Percentiles rank a stretch among this genome's conserved stretches.
Conservation (phyloP, 192 early-diverging fungal genomes). For the Endogone sp. region DNA sequence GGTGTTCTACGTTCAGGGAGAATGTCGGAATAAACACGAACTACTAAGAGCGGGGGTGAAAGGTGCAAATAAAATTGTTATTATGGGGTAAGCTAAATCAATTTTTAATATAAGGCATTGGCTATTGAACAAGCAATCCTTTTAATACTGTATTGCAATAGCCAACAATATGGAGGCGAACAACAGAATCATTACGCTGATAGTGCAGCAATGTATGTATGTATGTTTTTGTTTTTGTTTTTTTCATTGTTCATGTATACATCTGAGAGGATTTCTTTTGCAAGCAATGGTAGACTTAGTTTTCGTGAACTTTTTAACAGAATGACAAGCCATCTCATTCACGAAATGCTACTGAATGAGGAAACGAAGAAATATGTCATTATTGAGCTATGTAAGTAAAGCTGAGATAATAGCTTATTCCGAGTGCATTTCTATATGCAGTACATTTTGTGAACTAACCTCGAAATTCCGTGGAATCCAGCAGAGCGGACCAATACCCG, state of each 20-base stretch:
- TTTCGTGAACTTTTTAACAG: too few species aligned
- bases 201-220: too few species aligned
- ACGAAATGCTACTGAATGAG: conserved; percentile 39
- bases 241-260: too few species aligned
- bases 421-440: too few species aligned
- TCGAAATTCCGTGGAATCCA: too few species aligned
- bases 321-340: conserved; percentile 62
- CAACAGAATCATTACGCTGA: too few species aligned
- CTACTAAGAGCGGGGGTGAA: conserved; percentile 39
- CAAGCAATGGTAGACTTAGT: too few species aligned
- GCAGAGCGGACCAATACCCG: conserved; percentile 53
- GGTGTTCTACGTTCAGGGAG: conserved; percentile 39
- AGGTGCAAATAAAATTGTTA: conserved; percentile 39
- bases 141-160: conserved; percentile 40
- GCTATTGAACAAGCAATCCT: conserved; percentile 32
- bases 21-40: conserved; percentile 42
- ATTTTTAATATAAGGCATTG: conserved; percentile 25
- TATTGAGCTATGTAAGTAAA: conserved; percentile 25
- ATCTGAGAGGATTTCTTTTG: too few species aligned
- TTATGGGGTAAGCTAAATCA: conserved; percentile 39
- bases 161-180: background rate
- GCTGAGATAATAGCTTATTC: too few species aligned
- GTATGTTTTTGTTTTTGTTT: too few species aligned
- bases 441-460: too few species aligned
- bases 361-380: conserved; percentile 15